Base-by-base conservation (phyloP, 495 filamentous ascomycete species). In the Aspergillus panamensis region DNA sequence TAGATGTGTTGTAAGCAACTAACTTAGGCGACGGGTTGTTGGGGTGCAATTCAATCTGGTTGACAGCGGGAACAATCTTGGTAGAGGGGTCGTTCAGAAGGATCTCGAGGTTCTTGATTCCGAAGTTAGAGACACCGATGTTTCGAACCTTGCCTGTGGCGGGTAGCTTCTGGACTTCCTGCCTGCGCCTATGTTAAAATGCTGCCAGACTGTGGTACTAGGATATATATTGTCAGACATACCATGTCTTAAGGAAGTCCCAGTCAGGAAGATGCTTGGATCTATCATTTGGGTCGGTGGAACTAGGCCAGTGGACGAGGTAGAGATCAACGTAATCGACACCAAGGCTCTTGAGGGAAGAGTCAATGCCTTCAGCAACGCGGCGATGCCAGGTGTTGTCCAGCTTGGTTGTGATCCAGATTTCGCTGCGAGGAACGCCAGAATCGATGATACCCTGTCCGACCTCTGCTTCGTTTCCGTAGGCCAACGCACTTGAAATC, bases 41-140 rank as follows among this genome's bases (percentile, higher is more conserved):
- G 37, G 90, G 90, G 75, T 95, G 90, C n/a, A 92, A 75, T 73
- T 96, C 92, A 68, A 96, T 86, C 77, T 96, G 91, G 81, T 96
- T 95, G 61, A 92, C 90, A 9, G 88, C 87, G 13, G 92, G 92
- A 48, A 87, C 78, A 62, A 85, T 87, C 82, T 83, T 70, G 60
- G 60, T 73, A 62, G 69, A 78, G 53, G 82, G 79, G 56, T 80
- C 74, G 63, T 73, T 80, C 35, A 83, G 71, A 17, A 84, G 77
- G 58, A 65, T 81, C 69, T 83, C 79, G 2, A 84, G 74, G 69
- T 87, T 85, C 66, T 71, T 72, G 68, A 84, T 86, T 57, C 72
- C 81, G 55, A 83, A 85, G 71, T 84, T 87, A 62, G 78, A 82
- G 33, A 87, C 82, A 65, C 84, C 85, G 53, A 87, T 82, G 72